Evolutionary conservation across 148 eudicot species (phyloP), one percentile per base, ranked within the genome.

Genomic region (Suaeda aralocaspica): DNA sequence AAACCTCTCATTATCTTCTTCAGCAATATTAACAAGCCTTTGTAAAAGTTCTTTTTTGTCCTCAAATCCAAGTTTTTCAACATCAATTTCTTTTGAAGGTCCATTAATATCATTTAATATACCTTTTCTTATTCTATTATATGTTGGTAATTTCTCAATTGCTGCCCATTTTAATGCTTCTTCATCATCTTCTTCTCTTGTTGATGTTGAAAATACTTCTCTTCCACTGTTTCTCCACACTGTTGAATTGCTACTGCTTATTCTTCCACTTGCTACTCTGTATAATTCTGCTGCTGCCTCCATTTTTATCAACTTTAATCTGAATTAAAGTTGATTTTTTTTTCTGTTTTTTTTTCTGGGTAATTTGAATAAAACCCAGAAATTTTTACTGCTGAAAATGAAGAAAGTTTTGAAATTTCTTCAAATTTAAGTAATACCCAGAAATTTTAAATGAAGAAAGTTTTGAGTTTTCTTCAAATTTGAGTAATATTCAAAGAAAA

Each of bases 151-250:
- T 58, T 80, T 91, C 76, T 91, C 95, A n/a, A 91, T 65, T 1
- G 97, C 97, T 36, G 97, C 92, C 97, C 97, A 91, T 64, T 80
- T 85, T 0, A 91, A 71, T 9, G 97, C 94, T 50, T 91, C 97
- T 76, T 91, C 97, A 65, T 91, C 97, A 44, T 91, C 89, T 70
- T 82, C 89, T 3, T 81, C 89, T 11, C 75, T 21, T 5, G 74
- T 73, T 14, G 90, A 86, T 30, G 61, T 67, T 3, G 89, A 81
- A 69, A 88, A 88, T 3, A 86, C 82, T 14, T 88, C 90, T 59
- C 84, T 75, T 1, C 81, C 84, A 39, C 84, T 86, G 21, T 62
- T 61, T 56, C 88, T 82, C 93, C 93, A 88, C 21, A 24, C n/a
- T 41, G 72, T 66, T 44, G 82, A 82, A 5, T 83, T 79, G 34